phyloP scores from a whole-genome alignment of 2,329 filamentous ascomycete species.

The Talaromyces sp. region DNA sequence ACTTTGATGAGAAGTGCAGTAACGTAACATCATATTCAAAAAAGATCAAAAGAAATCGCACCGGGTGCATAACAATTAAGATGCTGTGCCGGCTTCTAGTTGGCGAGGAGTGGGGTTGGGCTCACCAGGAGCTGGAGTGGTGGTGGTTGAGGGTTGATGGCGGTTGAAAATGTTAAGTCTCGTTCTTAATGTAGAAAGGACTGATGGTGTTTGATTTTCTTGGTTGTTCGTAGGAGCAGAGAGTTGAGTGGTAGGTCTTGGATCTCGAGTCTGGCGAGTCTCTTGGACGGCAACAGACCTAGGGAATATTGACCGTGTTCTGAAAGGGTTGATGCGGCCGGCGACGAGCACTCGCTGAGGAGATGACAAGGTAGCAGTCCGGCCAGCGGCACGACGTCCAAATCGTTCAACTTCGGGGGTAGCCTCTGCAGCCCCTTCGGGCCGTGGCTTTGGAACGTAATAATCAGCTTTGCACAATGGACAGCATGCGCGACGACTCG shows the following conservation, averaged over 20 bases:
- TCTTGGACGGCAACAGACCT: constrained; percentile 11
- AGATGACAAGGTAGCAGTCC: constrained; percentile 21
- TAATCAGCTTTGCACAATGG: constrained; percentile 98
- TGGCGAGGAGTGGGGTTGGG: constrained; percentile 15
- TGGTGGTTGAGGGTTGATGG: neutral
- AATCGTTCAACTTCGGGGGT: constrained; percentile 24
- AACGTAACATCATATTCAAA: neutral
- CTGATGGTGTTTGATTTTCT: neutral
- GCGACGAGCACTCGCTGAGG: constrained; percentile 31
- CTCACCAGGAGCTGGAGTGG: neutral
- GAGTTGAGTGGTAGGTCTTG: neutral
- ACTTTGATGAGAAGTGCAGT: neutral
- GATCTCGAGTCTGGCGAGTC: neutral
- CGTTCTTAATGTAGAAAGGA: neutral
- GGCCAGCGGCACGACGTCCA: constrained; percentile 22
- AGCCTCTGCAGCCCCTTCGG: constrained; percentile 40
- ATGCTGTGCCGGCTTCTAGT: constrained; percentile 16
- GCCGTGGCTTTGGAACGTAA: constrained; percentile 84
- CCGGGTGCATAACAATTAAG: neutral
- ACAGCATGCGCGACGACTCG: constrained; percentile 87
- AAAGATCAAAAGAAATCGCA: neutral
- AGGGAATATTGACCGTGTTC: constrained; percentile 31
- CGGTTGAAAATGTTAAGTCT: neutral
- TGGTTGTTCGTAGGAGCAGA: neutral
- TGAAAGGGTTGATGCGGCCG: constrained; percentile 24